Evolutionary conservation across 2,329 filamentous ascomycete species (phyloP), one percentile per base, ranked within the genome.

Genomic region (Phaeosphaeriaceae sp.): DNA sequence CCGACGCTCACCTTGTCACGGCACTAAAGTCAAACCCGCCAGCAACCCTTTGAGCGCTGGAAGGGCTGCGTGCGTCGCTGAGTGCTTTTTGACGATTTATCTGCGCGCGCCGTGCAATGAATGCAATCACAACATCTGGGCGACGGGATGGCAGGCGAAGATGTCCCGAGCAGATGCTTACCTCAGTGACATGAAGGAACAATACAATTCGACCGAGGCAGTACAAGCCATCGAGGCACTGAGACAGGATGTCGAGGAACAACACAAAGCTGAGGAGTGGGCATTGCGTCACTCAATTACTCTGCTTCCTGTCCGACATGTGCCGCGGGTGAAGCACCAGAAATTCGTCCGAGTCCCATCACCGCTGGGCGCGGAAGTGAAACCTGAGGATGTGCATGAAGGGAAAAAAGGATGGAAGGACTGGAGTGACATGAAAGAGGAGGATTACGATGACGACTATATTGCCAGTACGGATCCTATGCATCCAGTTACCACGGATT

Each of bases 1-100:
- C 28, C 65, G 68, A 19, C 66, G 69, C 10, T 79, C 76, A 2
- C 66, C 64, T 21, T 80, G 79, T 59, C 53, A 64, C 11, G 78
- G 75, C 13, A 76, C 67, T 2, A 75, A 70, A 35, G 69, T 68
- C 28, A 73, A 70, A 42, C n/a, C 21, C 8, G 65, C 54, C 0
- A 44, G 50, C 1, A 60, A 54, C 28, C 63, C 51, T 24, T 48
- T n/a, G 3, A 23, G 11, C 43, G 10, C 43, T 4, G 19, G 32
- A 9, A 61, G 56, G 53, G 64, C 70, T 9, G 69, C 71, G 5
- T 79, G 77, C 55, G 61, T 54, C 8, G 66, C 71, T 0, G 58
- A 66, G 6, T 56, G 68, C 2, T 71, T 67, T 32, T 55, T 79
- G 17, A 65, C 49, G 15, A 51, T 77, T 26, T 28, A 55, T 9